Evolutionary conservation across 768 basidiomycete genomes (phyloP), one percentile per base, ranked within the genome.

Genomic region (Termitomyces sp.): DNA sequence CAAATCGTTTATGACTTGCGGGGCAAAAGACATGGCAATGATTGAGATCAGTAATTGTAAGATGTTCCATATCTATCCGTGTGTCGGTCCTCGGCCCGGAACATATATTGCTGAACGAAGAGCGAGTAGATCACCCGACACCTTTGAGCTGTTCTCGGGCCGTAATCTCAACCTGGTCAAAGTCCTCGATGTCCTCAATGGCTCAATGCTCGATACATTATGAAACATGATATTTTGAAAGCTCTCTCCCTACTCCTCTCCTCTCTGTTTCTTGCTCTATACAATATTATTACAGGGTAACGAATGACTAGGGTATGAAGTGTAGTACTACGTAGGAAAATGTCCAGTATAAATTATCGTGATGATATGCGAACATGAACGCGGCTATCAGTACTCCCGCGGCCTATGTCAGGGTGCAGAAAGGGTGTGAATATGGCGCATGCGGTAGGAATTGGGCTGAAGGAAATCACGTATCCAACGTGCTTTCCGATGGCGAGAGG

Each of bases 1-100:
- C 57, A 90, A 77, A 61, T 82, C 77, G 62, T 77, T 81, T 20
- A 83, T 54, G 40, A 65, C 68, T 52, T 74, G 66, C 33, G 74
- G 73, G 30, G 63, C 62, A 61, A 72, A 73, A 57, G 71, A 65
- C 67, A 71, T 70, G 59, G 55, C 55, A 20, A 55, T 33, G 26
- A 22, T 26, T 22, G 49, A 49, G 55, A 45, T 56, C 40, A 33
- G 24, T 33, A 43, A 54, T n/a, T n/a, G n/a, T 45, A 1, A 38
- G 64, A 67, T 32, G 33, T 4, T 20, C 40, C n/a, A 10, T 41
- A 41, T 41, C 40, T 35, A 55, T 48, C 6, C 36, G 14, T 20
- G 44, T 49, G 10, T 20, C 38, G 32, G 32, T 57, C 26, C 26
- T 56, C 53, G 40, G 40, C n/a, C 40, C 40, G 59, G 52, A 30